phyloP scores from a whole-genome alignment of 768 basidiomycete species.

The Candolleomyces efflorescens region DNA sequence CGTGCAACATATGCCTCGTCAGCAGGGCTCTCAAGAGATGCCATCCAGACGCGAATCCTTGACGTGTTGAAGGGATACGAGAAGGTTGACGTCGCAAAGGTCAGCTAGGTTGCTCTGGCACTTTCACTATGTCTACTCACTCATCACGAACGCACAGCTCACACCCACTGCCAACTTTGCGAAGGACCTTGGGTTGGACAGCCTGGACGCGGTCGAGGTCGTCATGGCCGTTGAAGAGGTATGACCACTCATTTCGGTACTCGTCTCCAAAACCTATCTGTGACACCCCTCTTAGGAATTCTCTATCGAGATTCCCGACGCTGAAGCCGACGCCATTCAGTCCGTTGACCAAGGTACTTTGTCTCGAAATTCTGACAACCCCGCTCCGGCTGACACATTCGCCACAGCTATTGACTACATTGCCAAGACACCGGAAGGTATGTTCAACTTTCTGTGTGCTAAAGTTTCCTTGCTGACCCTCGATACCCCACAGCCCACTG shows the following conservation, averaged over 20 bases:
- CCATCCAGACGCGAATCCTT: slow-evolving; percentile 70
- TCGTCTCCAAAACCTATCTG: background rate
- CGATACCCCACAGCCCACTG: background rate
- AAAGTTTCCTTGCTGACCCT: background rate
- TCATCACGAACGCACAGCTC: slow-evolving; percentile 43
- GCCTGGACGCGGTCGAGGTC: slow-evolving; percentile 95
- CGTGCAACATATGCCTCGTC: slow-evolving; percentile 62
- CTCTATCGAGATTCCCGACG: slow-evolving; percentile 95
- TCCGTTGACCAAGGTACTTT: slow-evolving; percentile 81
- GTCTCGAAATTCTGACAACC: slow-evolving; percentile 1
- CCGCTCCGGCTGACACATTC: slow-evolving; percentile 15
- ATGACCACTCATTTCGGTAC: slow-evolving; percentile 2
- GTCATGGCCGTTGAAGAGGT: slow-evolving; percentile 99
- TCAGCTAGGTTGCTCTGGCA: slow-evolving; percentile 16
- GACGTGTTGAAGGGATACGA: slow-evolving; percentile 88
- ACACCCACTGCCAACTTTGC: slow-evolving; percentile 61
- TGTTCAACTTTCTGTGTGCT: background rate
- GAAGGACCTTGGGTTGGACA: slow-evolving; percentile 88
- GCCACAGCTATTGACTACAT: slow-evolving; percentile 88
- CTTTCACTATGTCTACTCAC: background rate
- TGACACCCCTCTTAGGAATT: slow-evolving; percentile 65
- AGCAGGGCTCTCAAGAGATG: slow-evolving; percentile 59
- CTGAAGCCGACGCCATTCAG: slow-evolving; percentile 91
- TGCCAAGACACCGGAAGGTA: slow-evolving; percentile 87
- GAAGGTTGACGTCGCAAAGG: slow-evolving; percentile 79